Evolutionary conservation across 768 basidiomycete genomes (phyloP).

Genomic region (Panellus pusillus): DNA sequence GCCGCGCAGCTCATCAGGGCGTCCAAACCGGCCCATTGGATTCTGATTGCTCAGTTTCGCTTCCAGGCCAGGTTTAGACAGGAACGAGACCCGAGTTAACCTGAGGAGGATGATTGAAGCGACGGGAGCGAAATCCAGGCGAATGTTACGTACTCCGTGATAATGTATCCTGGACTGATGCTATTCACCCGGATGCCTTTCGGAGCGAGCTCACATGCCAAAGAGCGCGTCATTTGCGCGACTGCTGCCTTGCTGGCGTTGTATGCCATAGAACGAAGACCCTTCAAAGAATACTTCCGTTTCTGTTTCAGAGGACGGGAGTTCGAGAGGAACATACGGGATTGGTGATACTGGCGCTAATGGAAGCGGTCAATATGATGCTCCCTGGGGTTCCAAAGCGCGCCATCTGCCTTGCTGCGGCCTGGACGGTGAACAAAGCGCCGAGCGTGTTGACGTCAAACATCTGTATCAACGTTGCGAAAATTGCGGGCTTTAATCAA

Average conservation of each 20-base stretch:
- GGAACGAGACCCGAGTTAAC: slow-evolving; percentile 59
- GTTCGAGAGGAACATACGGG: slow-evolving; percentile 39
- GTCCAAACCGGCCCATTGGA: slow-evolving; percentile 64
- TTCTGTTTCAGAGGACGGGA: not conserved
- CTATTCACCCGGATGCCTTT: slow-evolving; percentile 68
- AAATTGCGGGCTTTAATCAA: too few relatives aligned
- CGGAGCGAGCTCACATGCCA: slow-evolving; percentile 72
- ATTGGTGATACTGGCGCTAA: slow-evolving; percentile 67
- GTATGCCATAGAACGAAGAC: slow-evolving; percentile 67
- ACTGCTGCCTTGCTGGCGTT: slow-evolving; percentile 75
- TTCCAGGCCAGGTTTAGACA: slow-evolving; percentile 50
- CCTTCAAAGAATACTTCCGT: slow-evolving; percentile 32
- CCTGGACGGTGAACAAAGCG: slow-evolving; percentile 57
- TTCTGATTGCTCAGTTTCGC: slow-evolving; percentile 58
- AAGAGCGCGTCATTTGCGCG: slow-evolving; percentile 71
- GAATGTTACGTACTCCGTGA: slow-evolving; percentile 47
- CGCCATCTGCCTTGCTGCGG: slow-evolving; percentile 56
- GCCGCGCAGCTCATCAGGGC: slow-evolving; percentile 67
- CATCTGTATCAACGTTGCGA: slow-evolving; percentile 37
- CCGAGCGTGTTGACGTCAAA: slow-evolving; percentile 52
- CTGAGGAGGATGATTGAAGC: slow-evolving; percentile 30
- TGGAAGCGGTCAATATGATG: slow-evolving; percentile 58
- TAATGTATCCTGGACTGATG: slow-evolving; percentile 71
- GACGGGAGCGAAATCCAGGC: not conserved
- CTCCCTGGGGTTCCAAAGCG: slow-evolving; percentile 46